Conservation (phyloP, 768 basidiomycete genomes). For the Lactifluus echinatus region DNA sequence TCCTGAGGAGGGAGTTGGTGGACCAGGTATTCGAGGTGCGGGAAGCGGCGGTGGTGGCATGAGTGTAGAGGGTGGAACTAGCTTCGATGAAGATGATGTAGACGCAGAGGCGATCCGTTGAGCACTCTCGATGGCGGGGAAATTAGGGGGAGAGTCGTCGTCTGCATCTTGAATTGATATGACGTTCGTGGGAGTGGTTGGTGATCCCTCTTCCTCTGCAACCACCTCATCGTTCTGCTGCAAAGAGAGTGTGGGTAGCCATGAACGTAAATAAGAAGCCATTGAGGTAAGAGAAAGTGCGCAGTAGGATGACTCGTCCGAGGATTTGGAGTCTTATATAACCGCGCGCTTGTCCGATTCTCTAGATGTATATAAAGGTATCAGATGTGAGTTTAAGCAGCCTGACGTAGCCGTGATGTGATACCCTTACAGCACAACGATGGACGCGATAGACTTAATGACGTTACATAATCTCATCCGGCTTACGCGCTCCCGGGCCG, state of each 20-base stretch:
- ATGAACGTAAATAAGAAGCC: conserved; percentile 18
- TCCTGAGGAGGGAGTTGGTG: conserved; percentile 27
- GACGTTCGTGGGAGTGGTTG: conserved; percentile 34
- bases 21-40: conserved; percentile 25
- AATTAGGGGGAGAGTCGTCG: conserved; percentile 61
- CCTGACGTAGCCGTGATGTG: no score
- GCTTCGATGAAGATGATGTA: conserved; percentile 22
- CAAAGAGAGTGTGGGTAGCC: conserved; percentile 9
- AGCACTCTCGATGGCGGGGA: conserved; percentile 63
- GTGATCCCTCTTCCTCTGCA: conserved; percentile 27
- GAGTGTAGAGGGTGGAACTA: conserved; percentile 6
- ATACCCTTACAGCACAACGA: no score
- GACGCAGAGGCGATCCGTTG: conserved; percentile 44
- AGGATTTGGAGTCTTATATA: background rate
- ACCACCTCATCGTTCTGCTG: conserved; percentile 16
- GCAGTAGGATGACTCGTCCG: background rate
- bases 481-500: no score
- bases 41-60: conserved; percentile 34
- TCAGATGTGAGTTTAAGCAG: background rate
- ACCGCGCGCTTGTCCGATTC: background rate
- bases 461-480: no score
- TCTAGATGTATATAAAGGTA: background rate
- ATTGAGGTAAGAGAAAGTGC: background rate
- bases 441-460: no score
- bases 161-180: conserved; percentile 31